Evolutionary conservation across 352 stramenopile species (phyloP).

Genomic region (Phytophthora sp.): DNA sequence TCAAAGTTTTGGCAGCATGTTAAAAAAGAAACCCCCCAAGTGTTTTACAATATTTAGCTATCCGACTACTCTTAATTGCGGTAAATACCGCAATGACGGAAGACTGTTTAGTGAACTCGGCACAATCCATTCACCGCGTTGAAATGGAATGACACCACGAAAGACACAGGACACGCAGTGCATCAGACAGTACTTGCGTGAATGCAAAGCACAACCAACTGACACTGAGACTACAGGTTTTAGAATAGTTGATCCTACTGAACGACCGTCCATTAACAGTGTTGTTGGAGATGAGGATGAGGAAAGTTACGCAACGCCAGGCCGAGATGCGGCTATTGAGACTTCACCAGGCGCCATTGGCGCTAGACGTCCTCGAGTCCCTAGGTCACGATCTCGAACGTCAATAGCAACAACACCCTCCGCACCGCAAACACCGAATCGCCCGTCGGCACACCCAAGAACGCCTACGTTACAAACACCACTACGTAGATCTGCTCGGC

Average conservation of each 20-base stretch:
- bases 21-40: background rate
- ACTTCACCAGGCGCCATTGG: no score
- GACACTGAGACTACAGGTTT: background rate
- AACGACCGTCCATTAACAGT: background rate
- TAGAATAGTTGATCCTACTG: background rate
- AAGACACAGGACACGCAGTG: background rate
- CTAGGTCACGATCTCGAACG: background rate
- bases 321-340: no score
- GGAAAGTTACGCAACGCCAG: no score
- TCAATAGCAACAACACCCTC: background rate
- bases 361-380: no score
- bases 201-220: background rate
- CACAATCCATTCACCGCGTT: background rate
- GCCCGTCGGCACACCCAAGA: no score
- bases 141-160: background rate
- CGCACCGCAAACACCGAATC: no score
- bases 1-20: background rate
- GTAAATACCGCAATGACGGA: background rate
- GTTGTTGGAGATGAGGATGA: background rate
- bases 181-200: background rate
- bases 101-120: background rate
- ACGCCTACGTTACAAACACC: background rate
- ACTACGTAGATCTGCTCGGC: background rate
- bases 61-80: background rate
- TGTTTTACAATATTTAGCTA: background rate